phyloP scores from a whole-genome alignment of 164 flowering plant species.

The Houttuynia cordata region DNA sequence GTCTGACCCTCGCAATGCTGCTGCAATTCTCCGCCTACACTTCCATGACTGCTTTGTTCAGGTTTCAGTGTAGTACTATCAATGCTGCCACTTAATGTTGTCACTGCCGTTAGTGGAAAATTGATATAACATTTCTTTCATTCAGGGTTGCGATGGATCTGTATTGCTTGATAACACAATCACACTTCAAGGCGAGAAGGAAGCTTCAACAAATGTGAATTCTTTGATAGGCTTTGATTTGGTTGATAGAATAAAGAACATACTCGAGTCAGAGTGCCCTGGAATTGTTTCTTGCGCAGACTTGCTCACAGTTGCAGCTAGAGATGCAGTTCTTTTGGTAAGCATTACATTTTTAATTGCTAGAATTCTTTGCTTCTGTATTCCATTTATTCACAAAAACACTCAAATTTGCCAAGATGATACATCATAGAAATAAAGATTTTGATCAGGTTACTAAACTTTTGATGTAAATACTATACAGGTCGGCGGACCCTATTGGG shows the following conservation, averaged over 20 bases:
- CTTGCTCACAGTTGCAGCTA: constrained; percentile 82
- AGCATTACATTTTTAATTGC: not conserved
- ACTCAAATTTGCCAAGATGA: no score
- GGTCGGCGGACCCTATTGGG: constrained; percentile 98
- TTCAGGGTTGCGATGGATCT: constrained; percentile 93
- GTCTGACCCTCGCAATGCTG: constrained; percentile 73
- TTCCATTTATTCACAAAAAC: not conserved
- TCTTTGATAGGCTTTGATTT: constrained; percentile 64
- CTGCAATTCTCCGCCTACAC: constrained; percentile 59
- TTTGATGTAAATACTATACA: constrained; percentile 10
- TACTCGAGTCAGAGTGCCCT: constrained; percentile 86
- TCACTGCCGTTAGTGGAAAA: not conserved
- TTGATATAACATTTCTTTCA: not conserved
- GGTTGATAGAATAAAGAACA: constrained; percentile 68
- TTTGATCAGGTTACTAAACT: not conserved
- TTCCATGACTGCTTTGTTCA: constrained; percentile 96
- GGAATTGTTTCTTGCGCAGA: constrained; percentile 88
- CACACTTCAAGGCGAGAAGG: constrained; percentile 69
- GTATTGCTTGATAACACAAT: constrained; percentile 79
- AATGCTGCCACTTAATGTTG: not conserved
- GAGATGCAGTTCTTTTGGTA: constrained; percentile 94
- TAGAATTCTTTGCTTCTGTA: not conserved
- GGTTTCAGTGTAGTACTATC: constrained; percentile 20
- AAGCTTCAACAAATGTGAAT: constrained; percentile 36
- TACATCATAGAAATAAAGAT: not conserved